Conservation (phyloP, 345 rosid species). For the Linum usitatissimum region DNA sequence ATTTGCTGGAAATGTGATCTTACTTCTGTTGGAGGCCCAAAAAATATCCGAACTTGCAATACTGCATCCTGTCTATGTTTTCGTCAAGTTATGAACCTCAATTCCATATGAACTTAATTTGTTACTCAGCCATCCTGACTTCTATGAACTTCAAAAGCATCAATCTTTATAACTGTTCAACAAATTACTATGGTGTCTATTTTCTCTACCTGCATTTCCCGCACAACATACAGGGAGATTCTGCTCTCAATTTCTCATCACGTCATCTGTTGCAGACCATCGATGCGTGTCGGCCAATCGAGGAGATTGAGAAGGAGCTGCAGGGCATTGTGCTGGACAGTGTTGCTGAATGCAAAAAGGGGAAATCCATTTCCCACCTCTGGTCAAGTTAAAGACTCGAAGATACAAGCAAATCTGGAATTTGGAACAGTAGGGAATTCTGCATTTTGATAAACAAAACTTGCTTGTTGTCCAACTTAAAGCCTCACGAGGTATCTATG, state of each 20-base stretch:
- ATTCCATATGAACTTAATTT: background rate
- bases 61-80: background rate
- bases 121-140: no score
- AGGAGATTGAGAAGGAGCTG: conserved; percentile 53
- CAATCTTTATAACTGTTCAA: no score
- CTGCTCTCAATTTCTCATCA: background rate
- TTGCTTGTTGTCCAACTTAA: no score
- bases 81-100: background rate
- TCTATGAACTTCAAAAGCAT: no score
- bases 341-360: conserved; percentile 36
- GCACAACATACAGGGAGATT: no score
- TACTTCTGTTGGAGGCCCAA: background rate
- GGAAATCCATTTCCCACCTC: conserved; percentile 45
- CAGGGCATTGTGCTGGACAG: conserved; percentile 31
- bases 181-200: no score
- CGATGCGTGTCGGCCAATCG: conserved; percentile 47
- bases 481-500: no score
- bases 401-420: no score
- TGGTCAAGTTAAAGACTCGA: conserved; percentile 21
- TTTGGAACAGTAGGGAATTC: no score
- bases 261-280: conserved; percentile 27
- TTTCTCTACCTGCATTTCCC: no score
- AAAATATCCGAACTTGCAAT: background rate
- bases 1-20: background rate
- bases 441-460: no score